These are phyloP conservation scores for Gossypium davidsonii DNA, from an alignment of 441 rosid genomes.

Conservation along the genomic window DNA sequence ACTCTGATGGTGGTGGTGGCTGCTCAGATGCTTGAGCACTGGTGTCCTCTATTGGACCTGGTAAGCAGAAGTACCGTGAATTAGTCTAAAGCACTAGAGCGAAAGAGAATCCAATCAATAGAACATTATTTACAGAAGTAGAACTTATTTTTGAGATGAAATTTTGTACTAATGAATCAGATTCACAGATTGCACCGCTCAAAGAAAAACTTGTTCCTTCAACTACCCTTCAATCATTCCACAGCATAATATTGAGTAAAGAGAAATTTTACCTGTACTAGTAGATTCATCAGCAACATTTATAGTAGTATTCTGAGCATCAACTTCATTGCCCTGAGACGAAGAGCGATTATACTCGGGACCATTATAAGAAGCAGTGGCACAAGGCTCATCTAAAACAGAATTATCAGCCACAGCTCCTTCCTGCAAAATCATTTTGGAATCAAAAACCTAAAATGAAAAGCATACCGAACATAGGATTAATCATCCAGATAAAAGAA, in stretches of 20 bases:
- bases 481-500: neutral
- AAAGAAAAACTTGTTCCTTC: neutral
- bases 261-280: conserved; percentile 28
- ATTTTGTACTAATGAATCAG: neutral
- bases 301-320: conserved; percentile 12
- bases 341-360: conserved; percentile 12
- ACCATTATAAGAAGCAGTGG: conserved; percentile 5
- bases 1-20: conserved; percentile 61
- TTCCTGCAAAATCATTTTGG: conserved; percentile 17
- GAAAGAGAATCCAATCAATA: neutral
- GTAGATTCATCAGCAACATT: conserved; percentile 19
- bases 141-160: neutral
- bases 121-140: neutral
- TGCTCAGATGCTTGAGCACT: conserved; percentile 31
- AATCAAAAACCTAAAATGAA: conserved; percentile 26
- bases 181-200: neutral
- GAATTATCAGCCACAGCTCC: conserved; percentile 23
- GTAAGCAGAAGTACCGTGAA: conserved; percentile 14
- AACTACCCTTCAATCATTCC: neutral
- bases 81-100: conserved; percentile 2
- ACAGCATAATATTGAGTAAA: neutral
- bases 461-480: neutral
- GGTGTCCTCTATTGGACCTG: conserved; percentile 36
- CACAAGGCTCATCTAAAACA: conserved; percentile 25
- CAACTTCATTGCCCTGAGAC: conserved; percentile 19